Percentiles rank a stretch among this genome's conserved stretches.
These are phyloP conservation scores for Neonectria sp. DNA, from an alignment of 2,329 filamentous ascomycete genomes.

Conservation along the genomic window DNA sequence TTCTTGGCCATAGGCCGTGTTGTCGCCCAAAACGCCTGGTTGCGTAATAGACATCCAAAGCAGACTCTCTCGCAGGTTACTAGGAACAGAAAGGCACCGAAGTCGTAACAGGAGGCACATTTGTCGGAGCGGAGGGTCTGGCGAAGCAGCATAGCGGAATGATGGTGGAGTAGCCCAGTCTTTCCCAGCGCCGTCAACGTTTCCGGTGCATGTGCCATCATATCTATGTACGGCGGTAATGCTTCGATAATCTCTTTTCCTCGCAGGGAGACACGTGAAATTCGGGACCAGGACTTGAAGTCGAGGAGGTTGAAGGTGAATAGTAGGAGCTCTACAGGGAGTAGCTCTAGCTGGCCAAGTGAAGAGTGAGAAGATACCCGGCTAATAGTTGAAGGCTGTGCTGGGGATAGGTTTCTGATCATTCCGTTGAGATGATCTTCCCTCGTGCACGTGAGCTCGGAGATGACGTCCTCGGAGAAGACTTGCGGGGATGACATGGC, in stretches of 20 bases:
- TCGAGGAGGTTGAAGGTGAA: conserved; percentile 43
- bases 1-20: conserved; percentile 19
- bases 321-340: conserved; percentile 41
- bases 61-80: conserved; percentile 49
- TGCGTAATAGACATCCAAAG: conserved; percentile 43
- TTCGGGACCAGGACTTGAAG: conserved; percentile 40
- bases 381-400: background rate
- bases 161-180: conserved; percentile 33
- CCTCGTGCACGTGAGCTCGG: background rate
- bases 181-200: conserved; percentile 36
- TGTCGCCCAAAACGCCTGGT: conserved; percentile 40
- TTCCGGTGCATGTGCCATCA: conserved; percentile 54
- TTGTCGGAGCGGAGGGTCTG: conserved; percentile 34
- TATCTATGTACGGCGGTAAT: conserved; percentile 55
- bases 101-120: conserved; percentile 47
- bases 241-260: conserved; percentile 39
- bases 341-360: conserved; percentile 39
- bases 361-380: conserved; percentile 12
- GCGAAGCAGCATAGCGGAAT: conserved; percentile 9
- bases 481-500: background rate
- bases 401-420: background rate
- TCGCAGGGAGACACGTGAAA: conserved; percentile 40
- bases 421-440: background rate
- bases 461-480: background rate
- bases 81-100: conserved; percentile 47